Evolutionary conservation across 495 filamentous ascomycete genomes (phyloP).

Genomic region (Hapsidospora chrysogenum): DNA sequence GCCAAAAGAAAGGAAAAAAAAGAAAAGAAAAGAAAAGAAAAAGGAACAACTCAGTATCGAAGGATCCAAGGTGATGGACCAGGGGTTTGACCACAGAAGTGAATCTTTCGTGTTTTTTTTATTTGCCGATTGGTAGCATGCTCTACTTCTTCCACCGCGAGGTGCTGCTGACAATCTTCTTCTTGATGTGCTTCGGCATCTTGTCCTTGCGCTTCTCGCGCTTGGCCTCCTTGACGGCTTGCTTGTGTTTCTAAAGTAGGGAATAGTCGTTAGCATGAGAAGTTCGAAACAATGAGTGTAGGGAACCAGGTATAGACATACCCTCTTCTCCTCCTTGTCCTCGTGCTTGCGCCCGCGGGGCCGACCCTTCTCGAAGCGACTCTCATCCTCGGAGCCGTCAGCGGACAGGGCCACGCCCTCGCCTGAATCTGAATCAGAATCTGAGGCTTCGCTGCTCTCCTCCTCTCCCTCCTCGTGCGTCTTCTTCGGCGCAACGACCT

Average conservation of each 20-base stretch:
- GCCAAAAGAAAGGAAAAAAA: no score
- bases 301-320: no score
- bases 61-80: not conserved
- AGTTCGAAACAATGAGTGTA: not conserved
- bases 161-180: constrained; percentile 40
- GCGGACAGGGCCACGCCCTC: constrained; percentile 29
- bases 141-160: constrained; percentile 18
- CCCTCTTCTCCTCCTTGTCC: constrained; percentile 79
- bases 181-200: constrained; percentile 91
- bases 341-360: constrained; percentile 81
- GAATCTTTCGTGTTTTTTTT: not conserved
- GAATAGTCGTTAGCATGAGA: not conserved
- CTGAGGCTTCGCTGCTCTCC: constrained; percentile 18
- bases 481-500: constrained; percentile 27
- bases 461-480: constrained; percentile 19
- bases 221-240: constrained; percentile 85
- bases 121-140: not conserved
- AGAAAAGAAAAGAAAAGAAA: not conserved
- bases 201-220: constrained; percentile 80
- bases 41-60: no score
- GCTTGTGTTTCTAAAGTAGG: constrained; percentile 50
- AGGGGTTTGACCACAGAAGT: not conserved
- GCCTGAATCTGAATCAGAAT: constrained; percentile 12
- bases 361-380: constrained; percentile 41
- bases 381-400: constrained; percentile 24